These are phyloP conservation scores for Trichosporon sp. DNA, from an alignment of 1,284 basidiomycete species.

Conservation along the genomic window DNA sequence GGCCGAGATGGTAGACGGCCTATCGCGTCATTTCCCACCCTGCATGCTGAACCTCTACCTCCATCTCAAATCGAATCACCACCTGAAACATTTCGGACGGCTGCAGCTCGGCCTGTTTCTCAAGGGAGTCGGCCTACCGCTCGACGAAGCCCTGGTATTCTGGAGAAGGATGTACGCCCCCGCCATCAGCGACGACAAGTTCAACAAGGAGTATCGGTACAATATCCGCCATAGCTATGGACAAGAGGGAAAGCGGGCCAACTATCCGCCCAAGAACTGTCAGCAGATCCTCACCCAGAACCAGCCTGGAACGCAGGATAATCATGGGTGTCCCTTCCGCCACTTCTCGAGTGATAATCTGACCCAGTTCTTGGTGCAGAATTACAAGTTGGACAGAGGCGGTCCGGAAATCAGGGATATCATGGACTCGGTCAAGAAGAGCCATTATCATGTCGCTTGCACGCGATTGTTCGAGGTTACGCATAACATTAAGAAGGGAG, in stretches of 20 bases:
- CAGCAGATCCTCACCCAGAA: slow-evolving; percentile 78
- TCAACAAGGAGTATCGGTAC: slow-evolving; percentile 97
- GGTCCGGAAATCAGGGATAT: slow-evolving; percentile 80
- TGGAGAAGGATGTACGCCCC: slow-evolving; percentile 80
- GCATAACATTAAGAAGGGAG: slow-evolving; percentile 83
- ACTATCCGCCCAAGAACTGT: slow-evolving; percentile 94
- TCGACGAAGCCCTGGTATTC: slow-evolving; percentile 91
- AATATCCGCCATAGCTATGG: slow-evolving; percentile 96
- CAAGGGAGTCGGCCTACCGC: slow-evolving; percentile 87
- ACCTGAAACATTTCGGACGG: slow-evolving; percentile 88
- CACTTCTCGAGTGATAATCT: slow-evolving; percentile 84
- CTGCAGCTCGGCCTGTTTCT: slow-evolving; percentile 91
- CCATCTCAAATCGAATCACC: slow-evolving; percentile 67
- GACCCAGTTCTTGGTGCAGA: slow-evolving; percentile 65
- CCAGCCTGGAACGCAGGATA: slow-evolving; percentile 65
- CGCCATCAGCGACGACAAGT: slow-evolving; percentile 82
- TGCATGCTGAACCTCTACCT: slow-evolving; percentile 94
- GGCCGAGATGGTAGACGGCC: slow-evolving; percentile 88
- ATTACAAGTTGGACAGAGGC: slow-evolving; percentile 60
- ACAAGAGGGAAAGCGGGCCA: slow-evolving; percentile 85
- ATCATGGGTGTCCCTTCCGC: slow-evolving; percentile 91
- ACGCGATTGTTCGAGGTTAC: slow-evolving; percentile 95
- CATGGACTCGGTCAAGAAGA: slow-evolving; percentile 68
- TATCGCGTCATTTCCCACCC: slow-evolving; percentile 85
- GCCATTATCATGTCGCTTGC: slow-evolving; percentile 93